Conservation (phyloP, 345 rosid species). For the Populus alba region DNA sequence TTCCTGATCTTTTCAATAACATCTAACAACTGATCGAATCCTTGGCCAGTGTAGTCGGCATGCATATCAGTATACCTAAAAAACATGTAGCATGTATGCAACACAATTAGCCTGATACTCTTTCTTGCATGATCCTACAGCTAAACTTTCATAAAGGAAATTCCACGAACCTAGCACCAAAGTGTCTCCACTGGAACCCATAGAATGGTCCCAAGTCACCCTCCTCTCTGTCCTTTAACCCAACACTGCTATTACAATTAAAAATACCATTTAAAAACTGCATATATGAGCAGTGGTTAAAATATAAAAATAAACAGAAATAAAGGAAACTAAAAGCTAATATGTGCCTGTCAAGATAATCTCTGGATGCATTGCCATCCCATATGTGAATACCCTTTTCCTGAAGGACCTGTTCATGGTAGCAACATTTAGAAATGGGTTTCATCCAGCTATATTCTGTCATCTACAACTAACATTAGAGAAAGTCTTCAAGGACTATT, state of each 20-base stretch:
- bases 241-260: slow-evolving; percentile 53
- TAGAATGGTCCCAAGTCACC: slow-evolving; percentile 96
- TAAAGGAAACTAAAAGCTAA: neutral
- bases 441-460: neutral
- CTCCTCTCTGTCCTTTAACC: slow-evolving; percentile 76
- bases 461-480: neutral
- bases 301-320: neutral
- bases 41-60: slow-evolving; percentile 90
- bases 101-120: slow-evolving; percentile 1
- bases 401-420: slow-evolving; percentile 68
- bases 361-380: slow-evolving; percentile 97
- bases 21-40: slow-evolving; percentile 91
- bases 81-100: neutral
- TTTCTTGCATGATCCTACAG: neutral
- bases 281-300: neutral
- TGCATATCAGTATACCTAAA: slow-evolving; percentile 90
- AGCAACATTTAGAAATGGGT: slow-evolving; percentile 12
- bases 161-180: slow-evolving; percentile 79
- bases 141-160: neutral
- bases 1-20: slow-evolving; percentile 89
- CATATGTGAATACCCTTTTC: slow-evolving; percentile 89
- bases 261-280: slow-evolving; percentile 11
- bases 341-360: slow-evolving; percentile 73
- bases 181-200: slow-evolving; percentile 99
- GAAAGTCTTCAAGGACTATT: neutral